Conservation (phyloP, 768 basidiomycete species). For the Russula sp. region DNA sequence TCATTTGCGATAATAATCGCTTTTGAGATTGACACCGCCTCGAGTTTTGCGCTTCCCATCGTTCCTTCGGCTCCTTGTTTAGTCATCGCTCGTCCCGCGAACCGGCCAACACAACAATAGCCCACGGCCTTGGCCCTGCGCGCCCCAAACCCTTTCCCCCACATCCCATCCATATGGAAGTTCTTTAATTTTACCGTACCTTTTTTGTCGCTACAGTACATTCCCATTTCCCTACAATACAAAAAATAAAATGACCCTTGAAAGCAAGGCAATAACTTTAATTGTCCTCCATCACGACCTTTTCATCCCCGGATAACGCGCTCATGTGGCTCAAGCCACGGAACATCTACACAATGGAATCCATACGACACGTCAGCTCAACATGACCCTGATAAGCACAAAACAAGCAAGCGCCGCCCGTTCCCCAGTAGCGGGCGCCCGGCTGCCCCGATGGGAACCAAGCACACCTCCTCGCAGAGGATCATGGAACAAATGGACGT, state of each 20-base stretch:
- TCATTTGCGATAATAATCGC: neutral
- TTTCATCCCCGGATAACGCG: conserved; percentile 38
- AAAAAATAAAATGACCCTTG: neutral
- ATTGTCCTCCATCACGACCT: neutral
- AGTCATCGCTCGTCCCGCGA: conserved; percentile 6
- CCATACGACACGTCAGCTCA: conserved; percentile 1
- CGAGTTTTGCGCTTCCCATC: neutral
- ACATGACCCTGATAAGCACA: neutral
- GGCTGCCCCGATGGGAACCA: neutral
- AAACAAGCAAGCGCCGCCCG: conserved; percentile 3
- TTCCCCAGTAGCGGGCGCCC: conserved; percentile 4
- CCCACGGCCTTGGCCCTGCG: neutral
- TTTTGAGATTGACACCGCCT: neutral
- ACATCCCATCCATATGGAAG: conserved; percentile 1
- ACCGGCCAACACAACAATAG: neutral
- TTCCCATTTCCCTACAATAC: neutral
- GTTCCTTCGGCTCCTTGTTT: neutral
- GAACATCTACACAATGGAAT: conserved; percentile 39
- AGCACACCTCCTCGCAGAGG: neutral
- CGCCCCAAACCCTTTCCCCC: neutral
- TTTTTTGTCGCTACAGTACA: neutral
- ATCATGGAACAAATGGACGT: conserved; percentile 16
- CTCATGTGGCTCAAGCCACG: conserved; percentile 78
- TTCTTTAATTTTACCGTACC: neutral
- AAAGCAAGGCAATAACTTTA: neutral